Conservation (phyloP, 371 early-diverging fungal species). For the Pancytospora epiphaga region DNA sequence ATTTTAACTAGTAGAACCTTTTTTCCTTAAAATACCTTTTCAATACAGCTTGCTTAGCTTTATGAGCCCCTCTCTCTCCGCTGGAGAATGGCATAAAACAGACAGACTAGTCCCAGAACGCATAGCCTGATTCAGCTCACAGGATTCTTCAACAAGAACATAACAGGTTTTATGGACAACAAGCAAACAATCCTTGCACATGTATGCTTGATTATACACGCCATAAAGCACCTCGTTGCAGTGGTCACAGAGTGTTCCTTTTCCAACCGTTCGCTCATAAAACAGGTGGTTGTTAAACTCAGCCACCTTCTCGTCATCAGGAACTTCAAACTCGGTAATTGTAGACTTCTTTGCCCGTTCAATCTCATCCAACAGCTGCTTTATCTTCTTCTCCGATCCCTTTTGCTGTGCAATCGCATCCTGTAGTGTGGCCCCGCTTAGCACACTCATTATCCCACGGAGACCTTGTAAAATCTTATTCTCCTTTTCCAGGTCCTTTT, state of each 20-base stretch:
- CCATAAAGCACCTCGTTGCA: conserved; percentile 52
- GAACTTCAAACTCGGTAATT: conserved; percentile 2
- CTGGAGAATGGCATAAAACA: conserved; percentile 49
- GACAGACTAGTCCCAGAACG: conserved; percentile 45
- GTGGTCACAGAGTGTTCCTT: conserved; percentile 47
- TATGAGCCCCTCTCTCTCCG: conserved; percentile 57
- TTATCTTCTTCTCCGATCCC: conserved; percentile 53
- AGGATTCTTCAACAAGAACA: conserved; percentile 51
- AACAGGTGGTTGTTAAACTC: conserved; percentile 58
- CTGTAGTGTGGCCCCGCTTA: conserved; percentile 35
- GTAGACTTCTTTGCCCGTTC: conserved; percentile 33
- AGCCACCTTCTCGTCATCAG: conserved; percentile 34
- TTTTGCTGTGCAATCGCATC: conserved; percentile 47
- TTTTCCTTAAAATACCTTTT: not conserved
- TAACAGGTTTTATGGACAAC: conserved; percentile 58
- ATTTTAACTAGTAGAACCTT: too few relatives aligned
- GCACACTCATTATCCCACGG: conserved; percentile 39
- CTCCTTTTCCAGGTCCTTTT: conserved; percentile 54
- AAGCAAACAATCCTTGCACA: conserved; percentile 58
- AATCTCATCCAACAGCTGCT: conserved; percentile 47
- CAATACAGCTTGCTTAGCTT: conserved; percentile 16
- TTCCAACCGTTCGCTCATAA: conserved; percentile 37
- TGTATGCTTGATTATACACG: conserved; percentile 42
- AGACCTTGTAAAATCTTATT: conserved; percentile 53
- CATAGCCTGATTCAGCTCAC: conserved; percentile 58